Evolutionary conservation across 1,284 basidiomycete species (phyloP).

Genomic region (Porogramme epimiltina): DNA sequence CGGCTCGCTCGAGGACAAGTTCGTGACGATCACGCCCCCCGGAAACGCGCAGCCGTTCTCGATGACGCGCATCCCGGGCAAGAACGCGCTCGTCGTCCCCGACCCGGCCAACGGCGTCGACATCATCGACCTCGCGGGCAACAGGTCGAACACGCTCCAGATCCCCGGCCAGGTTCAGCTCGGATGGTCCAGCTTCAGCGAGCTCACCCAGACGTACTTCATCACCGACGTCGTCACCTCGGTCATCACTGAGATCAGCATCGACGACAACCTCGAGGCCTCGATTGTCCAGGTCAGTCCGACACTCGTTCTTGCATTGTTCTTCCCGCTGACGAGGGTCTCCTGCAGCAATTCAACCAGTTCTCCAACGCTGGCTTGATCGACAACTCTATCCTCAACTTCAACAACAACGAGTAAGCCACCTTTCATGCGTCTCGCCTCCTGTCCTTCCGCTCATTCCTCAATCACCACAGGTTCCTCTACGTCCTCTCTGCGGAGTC

Average conservation of each 20-base stretch:
- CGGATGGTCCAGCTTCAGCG: constrained; percentile 51
- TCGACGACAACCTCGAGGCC: constrained; percentile 45
- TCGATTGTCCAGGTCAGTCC: constrained; percentile 43
- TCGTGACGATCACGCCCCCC: constrained; percentile 36
- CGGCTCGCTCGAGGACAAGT: constrained; percentile 43
- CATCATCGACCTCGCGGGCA: constrained; percentile 42
- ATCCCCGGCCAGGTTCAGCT: constrained; percentile 46
- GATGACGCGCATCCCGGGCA: constrained; percentile 47
- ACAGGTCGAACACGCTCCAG: constrained; percentile 34
- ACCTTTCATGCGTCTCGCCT: not conserved
- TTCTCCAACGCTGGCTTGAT: constrained; percentile 41
- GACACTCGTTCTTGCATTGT: too few species aligned
- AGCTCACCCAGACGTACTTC: constrained; percentile 51
- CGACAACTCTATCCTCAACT: constrained; percentile 46
- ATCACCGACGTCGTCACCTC: constrained; percentile 47
- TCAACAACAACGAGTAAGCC: constrained; percentile 48
- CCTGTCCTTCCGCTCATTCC: too few species aligned
- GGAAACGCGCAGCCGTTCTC: constrained; percentile 46
- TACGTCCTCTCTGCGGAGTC: constrained; percentile 44
- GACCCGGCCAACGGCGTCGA: constrained; percentile 49
- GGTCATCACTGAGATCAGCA: constrained; percentile 47
- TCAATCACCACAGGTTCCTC: constrained; percentile 35
- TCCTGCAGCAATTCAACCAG: constrained; percentile 43
- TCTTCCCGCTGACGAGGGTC: too few species aligned
- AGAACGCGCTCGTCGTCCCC: constrained; percentile 47